phyloP scores from a whole-genome alignment of 345 rosid genomes.

The Eucalyptus camaldulensis region DNA sequence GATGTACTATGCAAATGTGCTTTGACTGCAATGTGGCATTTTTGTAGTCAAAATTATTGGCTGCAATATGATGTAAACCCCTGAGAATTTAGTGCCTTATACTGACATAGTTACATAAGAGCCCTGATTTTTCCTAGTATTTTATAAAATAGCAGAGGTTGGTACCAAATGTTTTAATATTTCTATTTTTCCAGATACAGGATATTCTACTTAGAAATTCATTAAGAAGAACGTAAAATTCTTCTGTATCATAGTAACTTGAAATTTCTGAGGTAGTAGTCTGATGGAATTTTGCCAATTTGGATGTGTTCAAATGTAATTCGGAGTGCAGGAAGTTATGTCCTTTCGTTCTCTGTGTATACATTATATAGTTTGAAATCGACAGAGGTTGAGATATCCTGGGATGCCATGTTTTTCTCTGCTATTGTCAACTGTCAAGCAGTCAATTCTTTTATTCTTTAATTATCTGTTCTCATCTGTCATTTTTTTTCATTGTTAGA shows the following conservation, averaged over 20 bases:
- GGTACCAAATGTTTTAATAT: not conserved
- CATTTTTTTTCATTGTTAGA: conserved; percentile 23
- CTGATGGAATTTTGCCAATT: not conserved
- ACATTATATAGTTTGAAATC: not conserved
- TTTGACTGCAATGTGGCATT: not conserved
- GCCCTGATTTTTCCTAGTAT: not conserved
- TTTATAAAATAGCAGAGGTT: not conserved
- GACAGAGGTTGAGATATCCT: not conserved
- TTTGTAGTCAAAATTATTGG: not conserved
- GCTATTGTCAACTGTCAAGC: not conserved
- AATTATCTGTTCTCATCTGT: not conserved
- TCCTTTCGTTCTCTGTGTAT: not conserved
- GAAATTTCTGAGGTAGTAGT: not conserved
- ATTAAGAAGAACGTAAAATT: not conserved
- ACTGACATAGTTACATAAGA: not conserved
- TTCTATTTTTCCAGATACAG: not conserved
- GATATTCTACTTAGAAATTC: not conserved
- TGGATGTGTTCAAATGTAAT: not conserved
- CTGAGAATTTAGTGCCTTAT: not conserved
- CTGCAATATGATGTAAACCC: not conserved
- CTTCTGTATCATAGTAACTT: not conserved
- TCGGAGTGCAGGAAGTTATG: not conserved
- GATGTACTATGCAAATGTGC: not conserved
- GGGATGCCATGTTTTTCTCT: not conserved
- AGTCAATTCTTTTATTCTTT: not conserved